A percentile compares a stretch with the other conserved stretches of the same genome.
phyloP scores from a whole-genome alignment of 78 protist species.

The Guillardia theta region DNA sequence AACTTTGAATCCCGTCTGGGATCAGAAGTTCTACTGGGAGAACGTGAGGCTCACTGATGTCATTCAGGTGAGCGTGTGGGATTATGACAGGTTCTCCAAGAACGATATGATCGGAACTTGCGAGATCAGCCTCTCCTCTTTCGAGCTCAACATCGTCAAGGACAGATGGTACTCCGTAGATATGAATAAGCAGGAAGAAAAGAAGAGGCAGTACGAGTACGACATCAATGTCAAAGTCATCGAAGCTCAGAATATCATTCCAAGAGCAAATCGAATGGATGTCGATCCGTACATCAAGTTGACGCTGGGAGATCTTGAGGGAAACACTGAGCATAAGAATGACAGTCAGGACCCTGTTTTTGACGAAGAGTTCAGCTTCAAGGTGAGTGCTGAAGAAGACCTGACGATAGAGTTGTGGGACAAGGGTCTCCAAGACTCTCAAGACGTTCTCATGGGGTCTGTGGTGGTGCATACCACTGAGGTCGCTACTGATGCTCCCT shows the following conservation, averaged over 20 bases:
- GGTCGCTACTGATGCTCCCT: not conserved
- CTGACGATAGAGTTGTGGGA: not conserved
- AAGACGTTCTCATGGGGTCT: not conserved
- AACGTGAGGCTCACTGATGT: not conserved
- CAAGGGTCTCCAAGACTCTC: not conserved
- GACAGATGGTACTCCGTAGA: too few relatives aligned
- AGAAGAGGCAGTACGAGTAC: too few relatives aligned
- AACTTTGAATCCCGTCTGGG: not conserved
- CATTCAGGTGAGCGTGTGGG: not conserved
- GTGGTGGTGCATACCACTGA: not conserved
- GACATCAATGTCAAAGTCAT: not conserved
- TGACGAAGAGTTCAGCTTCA: not conserved
- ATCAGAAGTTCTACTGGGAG: not conserved
- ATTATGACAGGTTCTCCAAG: not conserved
- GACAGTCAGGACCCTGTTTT: not conserved
- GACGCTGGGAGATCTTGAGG: not conserved
- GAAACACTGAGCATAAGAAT: not conserved
- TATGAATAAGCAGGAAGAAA: too few relatives aligned
- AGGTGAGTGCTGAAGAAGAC: not conserved
- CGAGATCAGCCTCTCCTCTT: too few relatives aligned
- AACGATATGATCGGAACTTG: not conserved
- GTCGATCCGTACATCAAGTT: not conserved
- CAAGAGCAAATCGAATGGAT: not conserved
- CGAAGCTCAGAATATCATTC: not conserved
- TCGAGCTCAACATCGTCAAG: too few relatives aligned